Evolutionary conservation across 2,329 filamentous ascomycete species (phyloP).

Genomic region (Alternaria ethzedia): DNA sequence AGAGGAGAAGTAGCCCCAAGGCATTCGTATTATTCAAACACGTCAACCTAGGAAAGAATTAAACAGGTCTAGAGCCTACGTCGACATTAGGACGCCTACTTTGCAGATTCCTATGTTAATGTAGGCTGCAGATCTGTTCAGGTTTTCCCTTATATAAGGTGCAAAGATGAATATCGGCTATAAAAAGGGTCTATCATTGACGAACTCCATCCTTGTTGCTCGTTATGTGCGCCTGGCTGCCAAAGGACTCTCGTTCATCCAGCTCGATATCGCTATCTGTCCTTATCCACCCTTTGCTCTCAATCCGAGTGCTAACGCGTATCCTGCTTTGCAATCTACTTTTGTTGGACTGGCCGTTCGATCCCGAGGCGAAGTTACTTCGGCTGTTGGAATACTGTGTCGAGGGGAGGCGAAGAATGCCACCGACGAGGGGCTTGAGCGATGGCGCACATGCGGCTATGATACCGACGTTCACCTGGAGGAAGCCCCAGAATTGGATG

Average conservation of each 20-base stretch:
- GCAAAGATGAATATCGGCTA: background rate
- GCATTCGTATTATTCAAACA: too few relatives aligned
- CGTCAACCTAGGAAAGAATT: too few relatives aligned
- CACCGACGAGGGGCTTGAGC: background rate
- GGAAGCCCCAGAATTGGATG: background rate
- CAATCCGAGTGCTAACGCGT: background rate
- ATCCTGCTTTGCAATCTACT: background rate
- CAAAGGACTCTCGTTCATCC: background rate
- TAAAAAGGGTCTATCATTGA: fast-evolving
- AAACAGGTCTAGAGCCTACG: too few relatives aligned
- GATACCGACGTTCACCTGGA: background rate
- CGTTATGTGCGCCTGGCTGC: background rate
- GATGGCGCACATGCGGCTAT: background rate
- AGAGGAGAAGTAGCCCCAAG: too few relatives aligned
- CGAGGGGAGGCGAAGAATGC: background rate
- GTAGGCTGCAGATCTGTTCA: too few relatives aligned
- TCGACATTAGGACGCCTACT: too few relatives aligned
- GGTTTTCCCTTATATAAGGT: too few relatives aligned
- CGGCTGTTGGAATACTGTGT: background rate
- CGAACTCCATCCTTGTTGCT: background rate
- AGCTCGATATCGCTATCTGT: constrained; percentile 1
- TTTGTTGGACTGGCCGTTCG: background rate
- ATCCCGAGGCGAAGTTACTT: background rate
- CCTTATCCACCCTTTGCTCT: background rate
- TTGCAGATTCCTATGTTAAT: too few relatives aligned